Base-by-base conservation (phyloP, 225 moss, liverwort and hornwort species). In the Physcomitrium patens region DNA sequence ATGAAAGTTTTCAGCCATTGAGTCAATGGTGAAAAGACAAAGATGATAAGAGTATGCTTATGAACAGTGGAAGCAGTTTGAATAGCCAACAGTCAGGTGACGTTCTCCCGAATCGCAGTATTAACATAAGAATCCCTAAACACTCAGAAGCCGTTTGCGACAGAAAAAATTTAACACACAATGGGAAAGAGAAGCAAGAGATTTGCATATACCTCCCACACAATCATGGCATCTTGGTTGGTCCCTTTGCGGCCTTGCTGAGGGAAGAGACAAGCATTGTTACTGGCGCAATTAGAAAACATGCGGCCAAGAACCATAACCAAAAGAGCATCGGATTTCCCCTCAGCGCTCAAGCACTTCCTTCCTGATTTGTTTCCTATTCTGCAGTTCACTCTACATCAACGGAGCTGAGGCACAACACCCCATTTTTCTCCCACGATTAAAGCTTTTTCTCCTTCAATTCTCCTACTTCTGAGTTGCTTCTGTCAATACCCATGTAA, bases 181-280 rank as follows among this genome's bases (percentile, higher is more conserved):
- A 53, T 16, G 63, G 42, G 57, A 42, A 67, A 37, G 58, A 10
- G 17, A 23, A 12, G 15, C 49, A 49, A 58, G 60, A 17, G 52
- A 59, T 31, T 42, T 66, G 19, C 53, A 8, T 78, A 85, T 78
- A 85, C 87, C 87, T 87, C 87, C 87, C 87, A 87, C 18, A 87
- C 87, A 5, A 87, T 65, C 87, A 87, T 87, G 60, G 87, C 87
- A 69, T 87, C 87, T 73, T 85, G 87, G 68, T 87, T 87, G 56
- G 87, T 87, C 20, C 87, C 87, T 73, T 87, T 87, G 41, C 85
- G 79, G 22, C 87, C 87, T 62, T 87, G 85, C 72, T 87, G 87
- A 22, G 87, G 82, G 50, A 87, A 87, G 20, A 85, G 56, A 19
- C 87, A 85, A 20, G 85, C 87, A 74, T 75, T 78, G 65, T 85